Percentiles rank a stretch among this genome's conserved stretches.
Conservation (phyloP, 2,329 filamentous ascomycete genomes). For the Elsinoe perseae region DNA sequence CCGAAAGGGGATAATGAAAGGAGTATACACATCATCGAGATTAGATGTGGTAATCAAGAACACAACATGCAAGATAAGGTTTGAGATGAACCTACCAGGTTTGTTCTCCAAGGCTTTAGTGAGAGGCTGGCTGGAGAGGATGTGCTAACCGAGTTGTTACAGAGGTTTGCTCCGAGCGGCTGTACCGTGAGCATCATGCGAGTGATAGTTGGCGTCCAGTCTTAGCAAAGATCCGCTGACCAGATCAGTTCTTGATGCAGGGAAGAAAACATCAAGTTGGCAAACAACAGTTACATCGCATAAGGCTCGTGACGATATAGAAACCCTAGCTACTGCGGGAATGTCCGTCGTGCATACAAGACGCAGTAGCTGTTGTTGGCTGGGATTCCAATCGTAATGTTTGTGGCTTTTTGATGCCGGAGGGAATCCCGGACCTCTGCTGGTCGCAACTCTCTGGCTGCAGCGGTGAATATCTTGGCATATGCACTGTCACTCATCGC, state of each 20-base stretch:
- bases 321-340: too few relatives aligned
- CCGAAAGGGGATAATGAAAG: neutral
- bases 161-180: neutral
- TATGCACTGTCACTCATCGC: neutral
- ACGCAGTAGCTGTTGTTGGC: too few relatives aligned
- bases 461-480: neutral
- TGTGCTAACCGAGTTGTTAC: neutral
- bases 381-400: too few relatives aligned
- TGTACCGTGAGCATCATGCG: neutral
- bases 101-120: conserved; percentile 11
- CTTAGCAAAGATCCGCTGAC: neutral
- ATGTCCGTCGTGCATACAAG: too few relatives aligned
- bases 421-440: neutral
- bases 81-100: conserved; percentile 5
- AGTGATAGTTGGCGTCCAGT: neutral
- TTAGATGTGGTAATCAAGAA: neutral
- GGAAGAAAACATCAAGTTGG: neutral
- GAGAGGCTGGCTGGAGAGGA: neutral
- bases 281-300: neutral
- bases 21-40: neutral
- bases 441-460: neutral
- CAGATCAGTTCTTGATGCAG: neutral
- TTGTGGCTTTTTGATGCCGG: neutral
- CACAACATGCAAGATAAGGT: conserved; percentile 5
- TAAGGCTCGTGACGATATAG: too few relatives aligned